A percentile compares a stretch with the other conserved stretches of the same genome.
Evolutionary conservation across 306 rosid genomes (phyloP).

Genomic region (Mimosa bimucronata): DNA sequence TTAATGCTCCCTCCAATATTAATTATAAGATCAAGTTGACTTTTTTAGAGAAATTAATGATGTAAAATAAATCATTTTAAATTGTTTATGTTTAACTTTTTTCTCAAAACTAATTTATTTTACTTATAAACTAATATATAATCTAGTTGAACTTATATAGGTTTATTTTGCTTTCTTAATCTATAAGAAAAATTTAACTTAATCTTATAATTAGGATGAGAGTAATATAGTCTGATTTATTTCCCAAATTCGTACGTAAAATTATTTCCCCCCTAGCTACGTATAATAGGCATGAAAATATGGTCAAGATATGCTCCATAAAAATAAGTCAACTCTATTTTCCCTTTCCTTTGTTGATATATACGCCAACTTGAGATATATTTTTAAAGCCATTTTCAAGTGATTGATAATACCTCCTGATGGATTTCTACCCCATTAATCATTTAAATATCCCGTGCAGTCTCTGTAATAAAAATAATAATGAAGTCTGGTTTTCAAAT

Average conservation of each 20-base stretch:
- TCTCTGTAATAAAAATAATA: background rate
- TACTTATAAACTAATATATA: too few species aligned
- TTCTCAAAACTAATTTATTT: too few species aligned
- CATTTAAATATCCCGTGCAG: background rate
- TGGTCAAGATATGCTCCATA: background rate
- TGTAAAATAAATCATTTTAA: too few species aligned
- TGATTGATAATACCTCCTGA: background rate
- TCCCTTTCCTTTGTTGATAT: background rate
- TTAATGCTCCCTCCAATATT: too few species aligned
- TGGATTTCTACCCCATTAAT: background rate
- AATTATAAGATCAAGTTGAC: too few species aligned
- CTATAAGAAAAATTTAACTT: too few species aligned
- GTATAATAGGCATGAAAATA: background rate
- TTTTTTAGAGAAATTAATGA: too few species aligned
- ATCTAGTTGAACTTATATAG: too few species aligned
- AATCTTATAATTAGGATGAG: too few species aligned
- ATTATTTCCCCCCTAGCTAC: background rate
- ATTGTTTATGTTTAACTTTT: too few species aligned
- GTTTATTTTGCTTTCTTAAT: too few species aligned
- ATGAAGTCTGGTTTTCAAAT: too few species aligned
- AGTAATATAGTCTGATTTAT: background rate
- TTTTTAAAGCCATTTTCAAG: background rate
- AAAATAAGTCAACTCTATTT: background rate
- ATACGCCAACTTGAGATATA: background rate
- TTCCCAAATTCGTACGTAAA: background rate